Percentiles rank a stretch among this genome's conserved stretches.
Conservation (phyloP, 2,329 filamentous ascomycete genomes). For the Colletotrichum sp. region DNA sequence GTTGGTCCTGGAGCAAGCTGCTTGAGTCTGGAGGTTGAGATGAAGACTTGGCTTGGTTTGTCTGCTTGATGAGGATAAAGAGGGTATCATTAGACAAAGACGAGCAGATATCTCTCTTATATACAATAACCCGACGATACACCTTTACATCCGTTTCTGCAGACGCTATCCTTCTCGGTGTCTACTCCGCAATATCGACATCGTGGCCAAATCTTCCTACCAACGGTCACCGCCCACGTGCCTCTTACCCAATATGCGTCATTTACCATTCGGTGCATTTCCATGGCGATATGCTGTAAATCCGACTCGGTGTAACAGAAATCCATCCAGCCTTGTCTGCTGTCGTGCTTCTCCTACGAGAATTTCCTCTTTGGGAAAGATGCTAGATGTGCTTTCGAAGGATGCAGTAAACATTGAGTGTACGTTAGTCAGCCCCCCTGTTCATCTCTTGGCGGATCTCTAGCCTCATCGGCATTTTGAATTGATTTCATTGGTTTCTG, state of each 20-base stretch:
- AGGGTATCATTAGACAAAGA: background rate
- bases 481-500: background rate
- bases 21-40: background rate
- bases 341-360: background rate
- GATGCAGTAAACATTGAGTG: background rate
- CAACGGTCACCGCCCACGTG: background rate
- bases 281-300: background rate
- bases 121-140: background rate
- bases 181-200: background rate
- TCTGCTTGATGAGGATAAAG: constrained; percentile 16
- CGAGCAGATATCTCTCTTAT: background rate
- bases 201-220: background rate
- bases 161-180: background rate
- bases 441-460: background rate
- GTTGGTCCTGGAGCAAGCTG: background rate
- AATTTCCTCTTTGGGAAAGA: constrained; percentile 1
- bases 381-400: background rate
- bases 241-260: background rate
- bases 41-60: background rate
- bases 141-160: background rate
- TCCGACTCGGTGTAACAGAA: background rate
- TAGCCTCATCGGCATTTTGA: background rate
- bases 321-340: background rate
- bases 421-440: constrained; percentile 8
- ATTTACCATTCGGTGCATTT: background rate